Percentiles rank a stretch among this genome's conserved stretches.
phyloP scores from a whole-genome alignment of 805 yeast genomes.

The Kuraishia piskuri region DNA sequence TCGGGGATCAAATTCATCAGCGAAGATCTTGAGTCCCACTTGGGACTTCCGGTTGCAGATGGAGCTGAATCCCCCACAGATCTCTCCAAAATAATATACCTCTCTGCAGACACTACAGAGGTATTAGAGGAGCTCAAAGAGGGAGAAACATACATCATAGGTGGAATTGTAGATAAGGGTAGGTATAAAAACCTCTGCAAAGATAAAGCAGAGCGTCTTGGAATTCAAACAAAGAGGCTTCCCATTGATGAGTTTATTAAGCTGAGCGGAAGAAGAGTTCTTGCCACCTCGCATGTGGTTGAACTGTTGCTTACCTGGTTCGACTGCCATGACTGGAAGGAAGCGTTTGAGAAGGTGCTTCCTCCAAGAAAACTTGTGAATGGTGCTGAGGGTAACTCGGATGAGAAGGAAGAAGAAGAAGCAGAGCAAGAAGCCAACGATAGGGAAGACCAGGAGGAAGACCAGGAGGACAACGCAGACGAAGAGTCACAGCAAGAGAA shows the following conservation, averaged over 20 bases:
- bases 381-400: conserved; percentile 9
- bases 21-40: conserved; percentile 24
- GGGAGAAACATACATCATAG: conserved; percentile 75
- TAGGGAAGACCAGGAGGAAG: conserved; percentile 1
- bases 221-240: conserved; percentile 64
- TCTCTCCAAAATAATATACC: conserved; percentile 44
- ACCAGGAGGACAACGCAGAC: neutral
- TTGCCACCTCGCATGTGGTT: conserved; percentile 93
- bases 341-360: conserved; percentile 77
- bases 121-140: conserved; percentile 53
- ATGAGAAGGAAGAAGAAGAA: conserved; percentile 8
- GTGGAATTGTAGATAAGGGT: conserved; percentile 95
- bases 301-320: conserved; percentile 78
- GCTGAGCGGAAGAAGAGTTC: conserved; percentile 76
- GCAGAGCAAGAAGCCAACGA: conserved; percentile 9
- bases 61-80: conserved; percentile 9
- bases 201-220: conserved; percentile 69
- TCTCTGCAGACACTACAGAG: conserved; percentile 83
- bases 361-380: conserved; percentile 63
- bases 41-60: conserved; percentile 21
- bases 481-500: neutral
- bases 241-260: conserved; percentile 84
- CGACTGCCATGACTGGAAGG: conserved; percentile 74
- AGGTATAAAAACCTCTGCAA: conserved; percentile 75
- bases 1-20: conserved; percentile 36